Evolutionary conservation across 2,329 filamentous ascomycete species (phyloP).

Genomic region (Cryphonectria parasitica): DNA sequence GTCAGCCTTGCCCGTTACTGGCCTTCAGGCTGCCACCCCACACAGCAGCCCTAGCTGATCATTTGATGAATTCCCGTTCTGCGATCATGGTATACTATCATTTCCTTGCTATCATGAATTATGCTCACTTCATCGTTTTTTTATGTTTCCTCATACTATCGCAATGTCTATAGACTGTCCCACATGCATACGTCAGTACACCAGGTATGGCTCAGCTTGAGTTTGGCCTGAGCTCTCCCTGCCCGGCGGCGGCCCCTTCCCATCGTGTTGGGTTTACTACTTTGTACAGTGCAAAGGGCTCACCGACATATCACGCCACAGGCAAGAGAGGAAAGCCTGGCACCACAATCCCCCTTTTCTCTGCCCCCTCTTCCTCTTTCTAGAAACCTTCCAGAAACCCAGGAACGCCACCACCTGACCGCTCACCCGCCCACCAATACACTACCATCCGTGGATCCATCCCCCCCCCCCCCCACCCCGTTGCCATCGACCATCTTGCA

Average conservation of each 20-base stretch:
- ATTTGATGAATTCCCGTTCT: neutral
- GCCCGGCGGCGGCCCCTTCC: too few species aligned
- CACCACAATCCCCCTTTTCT: neutral
- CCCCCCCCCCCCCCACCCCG: neutral
- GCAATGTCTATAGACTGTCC: too few species aligned
- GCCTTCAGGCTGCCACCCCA: neutral
- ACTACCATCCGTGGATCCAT: neutral
- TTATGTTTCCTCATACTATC: too few species aligned
- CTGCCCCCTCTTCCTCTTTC: neutral
- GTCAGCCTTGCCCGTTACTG: neutral
- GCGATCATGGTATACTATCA: too few species aligned
- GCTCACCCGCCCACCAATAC: neutral
- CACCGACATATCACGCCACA: constrained; percentile 1
- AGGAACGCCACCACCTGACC: neutral
- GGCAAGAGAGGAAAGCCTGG: neutral
- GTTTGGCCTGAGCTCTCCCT: too few species aligned
- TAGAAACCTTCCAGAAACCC: constrained; percentile 2
- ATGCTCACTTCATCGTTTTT: neutral
- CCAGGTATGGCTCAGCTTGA: too few species aligned
- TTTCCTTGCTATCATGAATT: neutral
- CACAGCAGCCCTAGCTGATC: neutral
- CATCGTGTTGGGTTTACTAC: too few species aligned
- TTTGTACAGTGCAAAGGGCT: neutral
- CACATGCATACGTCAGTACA: too few species aligned
- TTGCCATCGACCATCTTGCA: neutral